Evolutionary conservation across 768 basidiomycete genomes (phyloP), one percentile per base, ranked within the genome.

Genomic region (Roridomyces roridus): DNA sequence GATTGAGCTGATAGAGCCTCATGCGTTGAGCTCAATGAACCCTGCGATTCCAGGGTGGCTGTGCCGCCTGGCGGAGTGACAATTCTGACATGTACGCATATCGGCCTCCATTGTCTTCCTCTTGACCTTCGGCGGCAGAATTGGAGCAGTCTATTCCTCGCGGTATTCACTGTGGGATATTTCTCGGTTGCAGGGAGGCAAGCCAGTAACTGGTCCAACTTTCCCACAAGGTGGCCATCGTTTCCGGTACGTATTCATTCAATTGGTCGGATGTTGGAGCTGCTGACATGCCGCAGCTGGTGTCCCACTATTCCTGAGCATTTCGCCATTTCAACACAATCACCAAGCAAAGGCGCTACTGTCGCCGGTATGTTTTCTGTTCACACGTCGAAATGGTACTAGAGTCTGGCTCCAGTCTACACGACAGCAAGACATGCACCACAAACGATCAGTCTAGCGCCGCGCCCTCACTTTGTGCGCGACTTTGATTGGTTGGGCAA

Each of bases 401-500:
- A n/a, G n/a, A n/a, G n/a, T n/a, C n/a, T n/a, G n/a, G n/a, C n/a
- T n/a, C n/a, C n/a, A n/a, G n/a, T 93, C 37, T 83, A 91, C 73
- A 89, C 89, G 63, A 76, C 79, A 41, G 80, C 80, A 47, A 81
- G 31, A 89, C 44, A 80, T 86, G 23, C 82, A 54, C 89, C 90
- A 24, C 84, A 82, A 15, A 71, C 78, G 9, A 83, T 92, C 46
- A 72, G 71, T 39, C 66, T 93, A 50, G 80, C 80, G 24, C 77
- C 84, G 24, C 82, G 82, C 23, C 91, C 91, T 15, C 81, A 87
- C 69, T 77, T 80, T 57, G 76, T 92, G 29, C 80, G 81, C 48
- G 87, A 91, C 68, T 91, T 94, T 64, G 92, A 93, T 73, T 93
- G 92, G 71, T 72, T 94, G 85, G 21, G 86, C 85, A 54, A 87